These are phyloP conservation scores for Rhodotorula sp. DNA, from an alignment of 1,284 basidiomycete species.

Conservation along the genomic window DNA sequence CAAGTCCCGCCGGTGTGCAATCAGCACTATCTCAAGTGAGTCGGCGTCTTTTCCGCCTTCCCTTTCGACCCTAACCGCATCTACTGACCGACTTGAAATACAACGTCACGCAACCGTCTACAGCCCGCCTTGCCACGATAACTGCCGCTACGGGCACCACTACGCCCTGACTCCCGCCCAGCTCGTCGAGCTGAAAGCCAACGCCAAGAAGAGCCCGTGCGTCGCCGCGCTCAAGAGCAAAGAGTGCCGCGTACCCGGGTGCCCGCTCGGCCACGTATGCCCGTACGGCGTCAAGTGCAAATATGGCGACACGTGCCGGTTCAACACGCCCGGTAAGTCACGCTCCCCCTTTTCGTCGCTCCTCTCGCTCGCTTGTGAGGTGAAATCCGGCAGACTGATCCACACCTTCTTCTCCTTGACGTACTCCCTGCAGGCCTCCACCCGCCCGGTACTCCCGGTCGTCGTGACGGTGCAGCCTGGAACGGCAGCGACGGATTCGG, in stretches of 20 bases:
- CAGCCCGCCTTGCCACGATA: conserved; percentile 38
- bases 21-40: conserved; percentile 34
- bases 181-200: conserved; percentile 48
- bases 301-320: conserved; percentile 16
- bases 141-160: conserved; percentile 53
- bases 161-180: conserved; percentile 50
- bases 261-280: conserved; percentile 23
- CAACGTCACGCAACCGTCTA: conserved; percentile 10
- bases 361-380: no score
- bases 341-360: background rate
- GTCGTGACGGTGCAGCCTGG: conserved; percentile 8
- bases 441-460: conserved; percentile 14
- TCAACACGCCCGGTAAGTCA: conserved; percentile 13
- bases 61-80: no score
- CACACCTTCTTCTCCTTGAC: no score
- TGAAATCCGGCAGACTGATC: no score
- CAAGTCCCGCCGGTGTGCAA: conserved; percentile 54
- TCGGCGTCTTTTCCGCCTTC: background rate
- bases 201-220: conserved; percentile 54
- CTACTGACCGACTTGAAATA: background rate
- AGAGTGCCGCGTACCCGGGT: conserved; percentile 5
- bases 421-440: conserved; percentile 24
- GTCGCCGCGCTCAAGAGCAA: conserved; percentile 20
- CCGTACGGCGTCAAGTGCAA: conserved; percentile 14
- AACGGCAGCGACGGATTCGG: background rate